A percentile compares a stretch with the other conserved stretches of the same genome.
Evolutionary conservation across 2,329 filamentous ascomycete genomes (phyloP).

Genomic region (Calonectria henricotiae): DNA sequence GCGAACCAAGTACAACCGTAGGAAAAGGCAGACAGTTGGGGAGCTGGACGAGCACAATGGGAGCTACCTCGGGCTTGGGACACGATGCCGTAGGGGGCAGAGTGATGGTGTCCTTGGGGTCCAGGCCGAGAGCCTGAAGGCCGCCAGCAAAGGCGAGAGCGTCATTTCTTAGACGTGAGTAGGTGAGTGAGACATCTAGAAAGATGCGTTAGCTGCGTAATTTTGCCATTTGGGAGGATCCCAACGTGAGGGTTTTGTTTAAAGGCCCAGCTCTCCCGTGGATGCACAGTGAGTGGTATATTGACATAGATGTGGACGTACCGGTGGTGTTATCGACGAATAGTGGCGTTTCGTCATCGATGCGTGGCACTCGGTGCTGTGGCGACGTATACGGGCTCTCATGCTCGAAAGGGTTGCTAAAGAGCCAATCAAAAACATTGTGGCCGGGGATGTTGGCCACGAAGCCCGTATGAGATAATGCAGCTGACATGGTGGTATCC

Average conservation of each 20-base stretch:
- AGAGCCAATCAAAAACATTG: conserved; percentile 59
- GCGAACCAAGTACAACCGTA: conserved; percentile 57
- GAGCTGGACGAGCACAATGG: conserved; percentile 62
- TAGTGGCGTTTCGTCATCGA: conserved; percentile 56
- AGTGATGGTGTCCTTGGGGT: conserved; percentile 55
- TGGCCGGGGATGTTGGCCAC: conserved; percentile 43
- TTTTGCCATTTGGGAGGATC: neutral
- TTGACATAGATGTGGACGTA: conserved; percentile 43
- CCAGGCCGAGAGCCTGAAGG: conserved; percentile 57
- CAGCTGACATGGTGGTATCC: conserved; percentile 41
- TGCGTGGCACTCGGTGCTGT: conserved; percentile 53
- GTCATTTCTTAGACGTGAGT: conserved; percentile 55
- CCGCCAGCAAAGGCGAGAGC: conserved; percentile 58
- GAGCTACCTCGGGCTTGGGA: conserved; percentile 58
- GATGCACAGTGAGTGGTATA: neutral
- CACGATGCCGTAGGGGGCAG: conserved; percentile 62
- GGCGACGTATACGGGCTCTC: conserved; percentile 53
- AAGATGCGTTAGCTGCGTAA: conserved; percentile 3
- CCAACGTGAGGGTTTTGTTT: neutral
- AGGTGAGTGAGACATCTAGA: conserved; percentile 59
- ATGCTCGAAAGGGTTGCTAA: conserved; percentile 58
- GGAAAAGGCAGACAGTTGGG: conserved; percentile 62
- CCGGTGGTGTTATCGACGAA: conserved; percentile 62
- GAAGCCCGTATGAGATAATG: conserved; percentile 43
- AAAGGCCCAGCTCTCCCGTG: neutral